phyloP scores from a whole-genome alignment of 2,329 filamentous ascomycete genomes.

The Pseudogymnoascus pannorum region DNA sequence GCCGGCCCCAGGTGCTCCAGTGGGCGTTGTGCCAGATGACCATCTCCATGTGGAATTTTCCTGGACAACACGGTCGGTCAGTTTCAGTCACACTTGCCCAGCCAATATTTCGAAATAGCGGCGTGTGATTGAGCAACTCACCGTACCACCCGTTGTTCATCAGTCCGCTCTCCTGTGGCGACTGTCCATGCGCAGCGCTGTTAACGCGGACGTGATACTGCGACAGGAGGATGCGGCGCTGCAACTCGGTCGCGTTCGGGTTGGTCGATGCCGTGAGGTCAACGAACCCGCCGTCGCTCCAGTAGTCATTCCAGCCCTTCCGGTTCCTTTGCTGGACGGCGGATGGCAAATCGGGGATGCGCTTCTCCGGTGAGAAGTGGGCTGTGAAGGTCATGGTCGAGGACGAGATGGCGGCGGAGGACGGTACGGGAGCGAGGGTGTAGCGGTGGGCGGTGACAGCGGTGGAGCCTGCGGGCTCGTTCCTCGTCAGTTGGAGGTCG shows the following conservation, averaged over 20 bases:
- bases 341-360: slow-evolving; percentile 21
- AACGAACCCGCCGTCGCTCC: slow-evolving; percentile 36
- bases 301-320: slow-evolving; percentile 9
- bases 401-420: slow-evolving; percentile 4
- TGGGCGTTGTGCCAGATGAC: slow-evolving; percentile 37
- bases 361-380: slow-evolving; percentile 28
- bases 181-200: slow-evolving; percentile 31
- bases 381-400: slow-evolving; percentile 22
- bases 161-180: slow-evolving; percentile 37
- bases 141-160: slow-evolving; percentile 43
- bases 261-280: slow-evolving; percentile 31
- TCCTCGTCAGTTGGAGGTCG: background rate
- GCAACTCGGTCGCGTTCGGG: slow-evolving; percentile 34
- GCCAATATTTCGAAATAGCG: background rate
- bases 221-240: slow-evolving; percentile 37
- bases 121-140: background rate
- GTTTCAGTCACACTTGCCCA: background rate
- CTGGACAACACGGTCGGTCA: slow-evolving; percentile 31
- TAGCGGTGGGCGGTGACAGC: background rate
- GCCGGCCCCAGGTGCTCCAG: slow-evolving; percentile 35
- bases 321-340: slow-evolving; percentile 23
- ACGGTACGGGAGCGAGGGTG: background rate
- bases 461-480: background rate
- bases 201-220: slow-evolving; percentile 40
- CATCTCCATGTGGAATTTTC: slow-evolving; percentile 39